These are phyloP conservation scores for Amanita rubescens DNA, from an alignment of 768 basidiomycete species.

Conservation along the genomic window DNA sequence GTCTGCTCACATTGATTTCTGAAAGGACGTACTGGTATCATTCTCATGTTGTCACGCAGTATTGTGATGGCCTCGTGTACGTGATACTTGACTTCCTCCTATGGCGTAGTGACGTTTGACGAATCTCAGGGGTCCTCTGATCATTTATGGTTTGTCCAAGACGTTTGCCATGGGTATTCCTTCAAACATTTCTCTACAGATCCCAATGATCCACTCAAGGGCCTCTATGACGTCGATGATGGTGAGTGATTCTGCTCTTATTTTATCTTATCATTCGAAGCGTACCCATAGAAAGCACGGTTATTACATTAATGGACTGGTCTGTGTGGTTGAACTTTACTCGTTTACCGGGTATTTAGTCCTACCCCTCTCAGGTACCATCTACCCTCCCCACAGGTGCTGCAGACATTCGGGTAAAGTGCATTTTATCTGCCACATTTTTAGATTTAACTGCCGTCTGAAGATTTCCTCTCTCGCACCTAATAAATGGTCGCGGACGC, in stretches of 20 bases:
- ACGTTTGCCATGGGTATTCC: too few species aligned
- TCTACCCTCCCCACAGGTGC: neutral
- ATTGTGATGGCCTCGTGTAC: slow-evolving; percentile 14
- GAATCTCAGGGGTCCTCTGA: slow-evolving; percentile 35
- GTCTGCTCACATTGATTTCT: neutral
- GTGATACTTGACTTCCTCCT: slow-evolving; percentile 13
- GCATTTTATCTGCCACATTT: neutral
- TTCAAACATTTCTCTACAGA: slow-evolving; percentile 22
- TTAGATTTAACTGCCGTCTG: neutral
- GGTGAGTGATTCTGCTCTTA: slow-evolving; percentile 23
- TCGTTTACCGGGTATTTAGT: neutral
- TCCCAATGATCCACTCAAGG: slow-evolving; percentile 17
- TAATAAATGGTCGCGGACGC: slow-evolving; percentile 36
- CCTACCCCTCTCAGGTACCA: slow-evolving; percentile 7
- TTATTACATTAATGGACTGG: slow-evolving; percentile 24
- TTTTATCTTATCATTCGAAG: slow-evolving; percentile 3
- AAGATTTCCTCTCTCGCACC: slow-evolving; percentile 9
- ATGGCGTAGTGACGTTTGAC: slow-evolving; percentile 17
- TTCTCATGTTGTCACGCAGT: slow-evolving; percentile 13
- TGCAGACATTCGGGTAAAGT: neutral
- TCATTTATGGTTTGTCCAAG: slow-evolving; percentile 22
- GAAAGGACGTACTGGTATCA: slow-evolving; percentile 20
- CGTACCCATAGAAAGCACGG: slow-evolving; percentile 13
- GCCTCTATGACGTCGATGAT: slow-evolving; percentile 31
- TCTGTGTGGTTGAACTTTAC: neutral